These are phyloP conservation scores for Paspalum vaginatum DNA, from an alignment of 176 grass and related monocot genomes.

Conservation along the genomic window DNA sequence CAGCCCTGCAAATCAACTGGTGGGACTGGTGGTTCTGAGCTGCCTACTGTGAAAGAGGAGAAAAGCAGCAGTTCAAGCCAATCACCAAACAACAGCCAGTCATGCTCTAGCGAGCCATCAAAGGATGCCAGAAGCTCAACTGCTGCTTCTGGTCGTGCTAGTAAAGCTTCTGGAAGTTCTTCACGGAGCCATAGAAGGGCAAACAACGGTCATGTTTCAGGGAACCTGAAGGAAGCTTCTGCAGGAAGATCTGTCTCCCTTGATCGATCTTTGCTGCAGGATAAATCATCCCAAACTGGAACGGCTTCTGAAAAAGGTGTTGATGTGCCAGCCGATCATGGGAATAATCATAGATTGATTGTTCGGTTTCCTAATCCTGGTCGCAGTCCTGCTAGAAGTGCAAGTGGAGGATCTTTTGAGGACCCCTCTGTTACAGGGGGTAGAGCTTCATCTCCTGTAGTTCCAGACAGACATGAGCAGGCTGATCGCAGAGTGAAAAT, in stretches of 20 bases:
- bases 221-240: constrained; percentile 69
- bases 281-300: constrained; percentile 65
- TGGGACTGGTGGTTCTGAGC: constrained; percentile 40
- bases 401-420: constrained; percentile 60
- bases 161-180: constrained; percentile 62
- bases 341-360: constrained; percentile 68
- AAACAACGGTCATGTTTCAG: constrained; percentile 59
- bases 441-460: constrained; percentile 55
- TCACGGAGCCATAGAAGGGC: constrained; percentile 60
- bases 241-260: constrained; percentile 49
- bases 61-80: constrained; percentile 95
- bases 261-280: constrained; percentile 50
- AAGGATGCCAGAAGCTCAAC: constrained; percentile 86
- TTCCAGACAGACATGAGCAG: constrained; percentile 68
- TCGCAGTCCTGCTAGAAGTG: constrained; percentile 65
- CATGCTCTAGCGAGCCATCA: constrained; percentile 73
- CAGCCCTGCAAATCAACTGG: constrained; percentile 41
- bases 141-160: constrained; percentile 64
- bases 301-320: constrained; percentile 60
- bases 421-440: constrained; percentile 59
- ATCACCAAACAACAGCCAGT: constrained; percentile 87
- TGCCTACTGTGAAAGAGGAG: constrained; percentile 68
- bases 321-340: constrained; percentile 46
- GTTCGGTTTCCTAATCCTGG: constrained; percentile 73
- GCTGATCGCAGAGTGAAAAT: constrained; percentile 65